Base-by-base conservation (phyloP, 2,329 filamentous ascomycete species). In the Arachnomyces sp. region DNA sequence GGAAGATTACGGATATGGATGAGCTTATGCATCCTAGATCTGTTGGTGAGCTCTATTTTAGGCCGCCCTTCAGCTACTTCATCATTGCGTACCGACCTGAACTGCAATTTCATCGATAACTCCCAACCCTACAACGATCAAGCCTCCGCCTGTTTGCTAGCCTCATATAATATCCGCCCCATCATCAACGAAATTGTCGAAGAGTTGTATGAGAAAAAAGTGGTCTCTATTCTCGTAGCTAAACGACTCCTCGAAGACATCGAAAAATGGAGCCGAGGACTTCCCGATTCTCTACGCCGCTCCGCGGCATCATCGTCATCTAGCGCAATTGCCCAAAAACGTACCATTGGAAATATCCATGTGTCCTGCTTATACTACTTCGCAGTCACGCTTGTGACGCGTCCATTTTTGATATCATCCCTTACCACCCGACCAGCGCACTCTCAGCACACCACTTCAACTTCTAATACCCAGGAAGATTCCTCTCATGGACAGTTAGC, bases 301-400 rank as follows among this genome's bases (percentile, higher is more conserved):
- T 7, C 43, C 44, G 28, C 51, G 46, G 29, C 42, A 18, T 28
- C 49, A 17, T 28, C 52, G 35, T 32, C 48, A 46, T 35, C 49
- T 47, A 34, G 46, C 18, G 25, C 46, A 34, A 43, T 40, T 3
- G 50, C 49, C 2, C 54, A 55, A 31, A 57, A 64, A 13, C 62
- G 60, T 0, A 63, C 66, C 2, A 65, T 75, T 17, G 69, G 68
- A 0, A 74, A 67, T 16, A 61, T 76, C 1, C 74, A 78, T 40
- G 67, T 79, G 4, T 71, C 74, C 0, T 78, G 74, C 42, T 59
- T 72, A 0, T 79, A 79, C 47, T 77, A 79, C 46, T 75, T 78
- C 40, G 72, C 74, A 0, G 72, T 78, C 1, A 78, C 75, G 14
- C 52, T 78, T 1, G 71, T 74, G 2, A 77, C 74, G 0, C 62